phyloP scores from a whole-genome alignment of 1,284 basidiomycete genomes.

The Takashimella koratensis region DNA sequence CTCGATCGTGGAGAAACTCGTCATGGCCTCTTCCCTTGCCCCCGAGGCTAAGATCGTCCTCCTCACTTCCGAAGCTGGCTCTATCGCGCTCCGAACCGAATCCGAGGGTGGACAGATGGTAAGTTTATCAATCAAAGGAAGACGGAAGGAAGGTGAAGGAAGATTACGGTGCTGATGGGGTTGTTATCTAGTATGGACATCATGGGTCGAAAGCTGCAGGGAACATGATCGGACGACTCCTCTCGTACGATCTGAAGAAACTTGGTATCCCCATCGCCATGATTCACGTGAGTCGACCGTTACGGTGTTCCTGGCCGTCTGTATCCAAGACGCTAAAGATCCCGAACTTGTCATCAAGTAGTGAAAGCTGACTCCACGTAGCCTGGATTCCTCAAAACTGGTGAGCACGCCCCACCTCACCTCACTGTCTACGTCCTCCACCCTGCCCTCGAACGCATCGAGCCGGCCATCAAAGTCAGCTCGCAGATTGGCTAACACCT shows the following conservation, averaged over 20 bases:
- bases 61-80: constrained; percentile 54
- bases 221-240: constrained; percentile 54
- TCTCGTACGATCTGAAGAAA: constrained; percentile 50
- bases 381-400: constrained; percentile 44
- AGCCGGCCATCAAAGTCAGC: no score
- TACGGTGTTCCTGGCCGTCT: background rate
- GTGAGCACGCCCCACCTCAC: constrained; percentile 8
- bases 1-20: background rate
- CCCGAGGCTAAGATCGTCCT: constrained; percentile 48
- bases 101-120: constrained; percentile 53
- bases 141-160: no score
- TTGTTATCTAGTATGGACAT: constrained; percentile 51
- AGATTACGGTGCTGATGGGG: no score
- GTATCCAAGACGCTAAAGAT: background rate
- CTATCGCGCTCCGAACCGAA: constrained; percentile 51
- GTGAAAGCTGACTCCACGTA: no score
- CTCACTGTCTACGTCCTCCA: no score
- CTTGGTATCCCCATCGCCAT: constrained; percentile 51
- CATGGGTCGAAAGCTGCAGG: constrained; percentile 55
- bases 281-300: constrained; percentile 50
- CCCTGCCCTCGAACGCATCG: no score
- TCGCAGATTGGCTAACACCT: no score
- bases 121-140: no score
- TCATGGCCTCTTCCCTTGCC: constrained; percentile 23
- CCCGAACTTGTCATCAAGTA: no score